Base-by-base conservation (phyloP, 73 alveolate genomes). In the Tetrahymena borealis region DNA sequence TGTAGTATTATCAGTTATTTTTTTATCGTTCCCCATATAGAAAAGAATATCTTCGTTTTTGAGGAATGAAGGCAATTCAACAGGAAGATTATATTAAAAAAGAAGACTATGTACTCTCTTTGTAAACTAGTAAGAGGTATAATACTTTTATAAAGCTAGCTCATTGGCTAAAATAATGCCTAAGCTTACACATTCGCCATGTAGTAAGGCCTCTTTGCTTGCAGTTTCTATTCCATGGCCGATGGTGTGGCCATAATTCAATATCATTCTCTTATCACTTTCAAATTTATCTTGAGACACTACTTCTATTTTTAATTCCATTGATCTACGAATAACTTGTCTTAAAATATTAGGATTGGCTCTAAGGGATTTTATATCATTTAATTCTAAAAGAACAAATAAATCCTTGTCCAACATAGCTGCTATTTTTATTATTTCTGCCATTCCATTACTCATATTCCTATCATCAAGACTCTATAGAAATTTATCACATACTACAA, bases 191-290 rank as follows among this genome's bases (percentile, higher is more conserved):
- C 95, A 93, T 78, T 95, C 97, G 10, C 96, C 96, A 90, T 95
- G 97, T 39, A 95, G 38, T 16, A 78, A 42, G 33, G 77, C 42
- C 15, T 94, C 96, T 39, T 92, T 36, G 38, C 95, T 93, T 36
- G 91, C 94, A 31, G 92, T 91, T 40, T 95, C 97, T n/a, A 95
- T 91, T 38, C 96, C 97, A 91, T 93, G 96, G 2, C 97, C 97
- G 1, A 93, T 78, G 0, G 95, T 79, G 77, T 95, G 96, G 13
- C 97, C 96, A 93, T 93, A 95, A 79, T 95, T 95, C 16, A 95
- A 41, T 7, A 95, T 93, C 79, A 93, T 93, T 39, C 97, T 78
- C 31, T 77, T 78, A 85, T 90, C 92, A 91, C 91, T 41, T 32
- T 95, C 97, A 78, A 93, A 90, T 32, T 91, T 90, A 78, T 95